Conservation (phyloP, 2,329 filamentous ascomycete genomes). For the Bipolaris zeicola region DNA sequence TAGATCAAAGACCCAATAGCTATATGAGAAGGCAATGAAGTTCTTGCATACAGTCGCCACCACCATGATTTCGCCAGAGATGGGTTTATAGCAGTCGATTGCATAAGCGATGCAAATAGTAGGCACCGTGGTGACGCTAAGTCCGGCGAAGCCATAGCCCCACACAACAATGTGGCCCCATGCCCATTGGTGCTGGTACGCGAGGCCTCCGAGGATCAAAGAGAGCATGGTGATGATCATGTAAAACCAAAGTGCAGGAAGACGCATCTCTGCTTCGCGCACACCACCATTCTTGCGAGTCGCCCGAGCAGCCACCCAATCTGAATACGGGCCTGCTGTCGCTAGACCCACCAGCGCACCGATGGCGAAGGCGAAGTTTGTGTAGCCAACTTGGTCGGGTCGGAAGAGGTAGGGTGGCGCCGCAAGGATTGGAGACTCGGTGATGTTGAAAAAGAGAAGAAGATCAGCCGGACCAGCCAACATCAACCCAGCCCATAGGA, state of each 20-base stretch:
- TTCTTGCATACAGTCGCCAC: slow-evolving; percentile 54
- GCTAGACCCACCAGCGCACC: slow-evolving; percentile 60
- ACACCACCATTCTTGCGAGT: slow-evolving; percentile 61
- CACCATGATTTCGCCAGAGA: slow-evolving; percentile 55
- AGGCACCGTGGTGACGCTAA: slow-evolving; percentile 51
- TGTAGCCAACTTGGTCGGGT: slow-evolving; percentile 54
- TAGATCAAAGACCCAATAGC: slow-evolving; percentile 52
- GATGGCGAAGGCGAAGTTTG: slow-evolving; percentile 55
- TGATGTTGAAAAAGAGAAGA: slow-evolving; percentile 59
- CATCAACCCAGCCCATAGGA: slow-evolving; percentile 46
- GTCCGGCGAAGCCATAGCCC: slow-evolving; percentile 54
- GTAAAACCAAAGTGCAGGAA: slow-evolving; percentile 55
- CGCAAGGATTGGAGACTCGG: slow-evolving; percentile 55
- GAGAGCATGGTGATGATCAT: slow-evolving; percentile 58
- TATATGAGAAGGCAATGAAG: slow-evolving; percentile 52
- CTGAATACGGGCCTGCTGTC: slow-evolving; percentile 61
- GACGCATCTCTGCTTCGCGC: slow-evolving; percentile 63
- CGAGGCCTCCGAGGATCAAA: slow-evolving; percentile 55
- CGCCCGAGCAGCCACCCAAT: slow-evolving; percentile 61
- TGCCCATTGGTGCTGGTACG: slow-evolving; percentile 56
- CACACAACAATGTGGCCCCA: slow-evolving; percentile 58
- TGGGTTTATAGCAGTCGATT: slow-evolving; percentile 55
- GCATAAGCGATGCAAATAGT: slow-evolving; percentile 54
- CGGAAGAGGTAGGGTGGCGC: slow-evolving; percentile 55
- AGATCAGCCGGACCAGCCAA: slow-evolving; percentile 48